Conservation (phyloP, 1,284 basidiomycete species). For the Ganoderma resinaceum region DNA sequence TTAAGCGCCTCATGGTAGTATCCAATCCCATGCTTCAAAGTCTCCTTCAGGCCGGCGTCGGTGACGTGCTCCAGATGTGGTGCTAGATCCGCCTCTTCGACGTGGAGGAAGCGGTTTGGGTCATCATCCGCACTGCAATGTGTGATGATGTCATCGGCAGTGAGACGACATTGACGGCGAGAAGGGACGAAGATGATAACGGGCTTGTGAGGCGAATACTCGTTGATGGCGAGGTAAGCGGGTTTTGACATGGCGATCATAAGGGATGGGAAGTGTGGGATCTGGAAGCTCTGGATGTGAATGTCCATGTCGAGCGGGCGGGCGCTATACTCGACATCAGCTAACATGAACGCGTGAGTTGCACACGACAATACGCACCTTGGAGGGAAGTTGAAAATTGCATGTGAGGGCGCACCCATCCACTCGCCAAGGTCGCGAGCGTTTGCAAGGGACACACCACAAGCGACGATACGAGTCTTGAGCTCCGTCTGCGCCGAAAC, state of each 20-base stretch:
- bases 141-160: conserved; percentile 90
- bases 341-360: neutral
- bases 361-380: conserved; percentile 53
- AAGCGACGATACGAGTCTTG: conserved; percentile 93
- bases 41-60: conserved; percentile 83
- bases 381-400: conserved; percentile 98
- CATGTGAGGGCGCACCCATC: conserved; percentile 94
- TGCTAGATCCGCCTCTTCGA: conserved; percentile 84
- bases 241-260: conserved; percentile 99
- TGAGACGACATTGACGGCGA: conserved; percentile 91
- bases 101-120: conserved; percentile 88
- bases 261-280: conserved; percentile 96
- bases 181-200: conserved; percentile 95
- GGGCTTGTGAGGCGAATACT: conserved; percentile 87
- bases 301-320: conserved; percentile 97
- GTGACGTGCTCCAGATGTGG: conserved; percentile 89
- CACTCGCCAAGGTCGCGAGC: conserved; percentile 96
- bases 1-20: conserved; percentile 96
- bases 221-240: conserved; percentile 92
- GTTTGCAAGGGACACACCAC: conserved; percentile 95
- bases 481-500: conserved; percentile 95
- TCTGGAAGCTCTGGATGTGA: conserved; percentile 94
- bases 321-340: conserved; percentile 58
- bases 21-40: conserved; percentile 90
- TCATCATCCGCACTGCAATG: conserved; percentile 93